Conservation (phyloP, 78 protist genomes). For the Guillardia theta region DNA sequence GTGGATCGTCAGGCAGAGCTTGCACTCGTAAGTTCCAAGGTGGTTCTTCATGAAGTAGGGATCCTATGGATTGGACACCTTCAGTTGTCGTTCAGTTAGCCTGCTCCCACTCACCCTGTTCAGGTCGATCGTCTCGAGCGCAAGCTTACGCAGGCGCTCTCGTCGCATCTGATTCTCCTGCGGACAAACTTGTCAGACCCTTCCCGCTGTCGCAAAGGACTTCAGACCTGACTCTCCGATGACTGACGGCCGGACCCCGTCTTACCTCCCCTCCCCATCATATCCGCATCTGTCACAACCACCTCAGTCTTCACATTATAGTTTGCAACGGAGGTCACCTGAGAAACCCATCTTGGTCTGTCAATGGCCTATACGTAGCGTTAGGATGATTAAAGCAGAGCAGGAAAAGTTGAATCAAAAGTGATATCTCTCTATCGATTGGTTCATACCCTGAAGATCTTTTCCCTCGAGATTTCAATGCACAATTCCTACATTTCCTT, state of each 20-base stretch:
- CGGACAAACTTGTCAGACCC: background rate
- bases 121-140: constrained; percentile 88
- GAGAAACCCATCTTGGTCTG: background rate
- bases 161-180: constrained; percentile 77
- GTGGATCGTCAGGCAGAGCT: constrained; percentile 97
- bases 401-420: background rate
- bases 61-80: no score
- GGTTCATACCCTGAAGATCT: background rate
- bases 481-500: background rate
- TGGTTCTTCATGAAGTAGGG: constrained; percentile 83
- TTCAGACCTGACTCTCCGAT: background rate
- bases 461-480: background rate
- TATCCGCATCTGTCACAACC: constrained; percentile 1
- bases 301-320: no score
- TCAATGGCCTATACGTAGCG: background rate
- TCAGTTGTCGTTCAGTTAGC: constrained; percentile 63
- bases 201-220: background rate
- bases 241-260: constrained; percentile 3
- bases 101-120: no score
- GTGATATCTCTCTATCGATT: background rate
- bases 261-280: constrained; percentile 38
- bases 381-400: background rate
- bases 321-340: no score
- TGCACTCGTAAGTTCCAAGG: constrained; percentile 97
- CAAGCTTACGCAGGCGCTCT: constrained; percentile 87